These are phyloP conservation scores for Hemisphaericaspora subhashii DNA, from an alignment of 1,139 yeast species.

Conservation along the genomic window DNA sequence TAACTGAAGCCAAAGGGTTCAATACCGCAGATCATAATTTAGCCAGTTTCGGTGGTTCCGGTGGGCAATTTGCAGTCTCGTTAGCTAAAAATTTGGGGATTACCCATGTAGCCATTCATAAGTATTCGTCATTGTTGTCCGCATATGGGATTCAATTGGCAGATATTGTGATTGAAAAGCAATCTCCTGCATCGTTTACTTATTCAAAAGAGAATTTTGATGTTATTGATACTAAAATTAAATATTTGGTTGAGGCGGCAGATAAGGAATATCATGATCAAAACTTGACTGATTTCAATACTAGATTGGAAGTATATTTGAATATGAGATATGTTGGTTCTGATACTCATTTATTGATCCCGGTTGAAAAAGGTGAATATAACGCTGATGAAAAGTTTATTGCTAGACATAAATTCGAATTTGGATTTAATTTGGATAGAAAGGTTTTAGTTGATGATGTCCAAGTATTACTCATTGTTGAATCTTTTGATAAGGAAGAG, in stretches of 20 bases:
- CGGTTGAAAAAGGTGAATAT: constrained; percentile 20
- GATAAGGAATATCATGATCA: constrained; percentile 34
- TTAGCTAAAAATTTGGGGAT: constrained; percentile 43
- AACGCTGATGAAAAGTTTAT: constrained; percentile 29
- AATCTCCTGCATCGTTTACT: constrained; percentile 51
- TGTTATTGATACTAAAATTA: constrained; percentile 26
- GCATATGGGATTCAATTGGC: constrained; percentile 48
- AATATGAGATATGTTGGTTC: constrained; percentile 86
- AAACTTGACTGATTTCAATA: constrained; percentile 24
- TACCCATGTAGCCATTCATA: constrained; percentile 40
- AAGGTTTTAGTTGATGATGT: constrained; percentile 77
- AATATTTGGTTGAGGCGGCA: constrained; percentile 27
- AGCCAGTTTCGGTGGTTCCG: constrained; percentile 50
- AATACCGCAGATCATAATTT: constrained; percentile 42
- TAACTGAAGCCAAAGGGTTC: constrained; percentile 46
- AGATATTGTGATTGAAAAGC: constrained; percentile 59
- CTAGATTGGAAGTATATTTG: constrained; percentile 58
- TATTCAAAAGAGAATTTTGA: constrained; percentile 21
- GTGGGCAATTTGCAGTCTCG: constrained; percentile 45
- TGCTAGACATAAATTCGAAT: constrained; percentile 35
- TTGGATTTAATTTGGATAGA: constrained; percentile 43
- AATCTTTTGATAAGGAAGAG: constrained; percentile 28
- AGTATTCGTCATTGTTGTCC: constrained; percentile 44
- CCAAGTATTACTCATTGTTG: constrained; percentile 50
- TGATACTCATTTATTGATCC: constrained; percentile 78